Percentiles rank a stretch among this genome's conserved stretches.
Conservation (phyloP, 306 rosid genomes). For the Fagus crenata region DNA sequence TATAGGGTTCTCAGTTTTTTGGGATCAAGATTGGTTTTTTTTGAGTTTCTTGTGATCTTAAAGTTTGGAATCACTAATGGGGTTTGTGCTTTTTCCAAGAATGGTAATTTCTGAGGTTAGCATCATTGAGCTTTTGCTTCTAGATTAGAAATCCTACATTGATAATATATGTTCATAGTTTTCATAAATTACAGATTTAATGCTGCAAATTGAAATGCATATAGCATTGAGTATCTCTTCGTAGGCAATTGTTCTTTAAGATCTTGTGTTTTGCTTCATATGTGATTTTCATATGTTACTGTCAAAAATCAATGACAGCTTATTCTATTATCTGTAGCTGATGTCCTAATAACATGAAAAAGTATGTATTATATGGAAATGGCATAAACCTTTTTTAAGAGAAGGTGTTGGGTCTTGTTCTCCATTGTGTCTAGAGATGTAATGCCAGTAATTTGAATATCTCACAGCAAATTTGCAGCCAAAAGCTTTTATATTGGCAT, state of each 20-base stretch:
- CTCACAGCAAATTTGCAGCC: not conserved
- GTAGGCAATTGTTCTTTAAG: not conserved
- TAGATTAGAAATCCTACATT: conserved; percentile 5
- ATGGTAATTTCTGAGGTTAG: conserved; percentile 47
- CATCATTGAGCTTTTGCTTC: conserved; percentile 22
- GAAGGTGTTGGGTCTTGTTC: not conserved
- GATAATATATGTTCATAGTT: conserved; percentile 1
- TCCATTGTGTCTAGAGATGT: not conserved
- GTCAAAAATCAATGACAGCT: conserved; percentile 14
- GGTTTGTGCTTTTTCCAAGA: conserved; percentile 30
- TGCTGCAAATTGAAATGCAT: conserved; percentile 8
- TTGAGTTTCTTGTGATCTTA: conserved; percentile 29
- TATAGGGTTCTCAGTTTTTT: conserved; percentile 25
- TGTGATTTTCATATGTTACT: conserved; percentile 23
- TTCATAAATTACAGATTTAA: not conserved
- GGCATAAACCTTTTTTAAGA: not conserved
- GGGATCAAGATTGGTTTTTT: conserved; percentile 36
- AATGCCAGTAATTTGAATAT: not conserved
- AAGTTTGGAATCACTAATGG: conserved; percentile 46
- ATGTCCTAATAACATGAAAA: not conserved
- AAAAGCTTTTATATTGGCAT: conserved; percentile 10
- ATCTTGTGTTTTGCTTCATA: conserved; percentile 26
- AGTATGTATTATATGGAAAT: not conserved
- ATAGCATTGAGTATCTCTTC: not conserved
- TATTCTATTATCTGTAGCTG: conserved; percentile 2